Base-by-base conservation (phyloP, 2,329 filamentous ascomycete genomes). In the Seiridium cupressi region DNA sequence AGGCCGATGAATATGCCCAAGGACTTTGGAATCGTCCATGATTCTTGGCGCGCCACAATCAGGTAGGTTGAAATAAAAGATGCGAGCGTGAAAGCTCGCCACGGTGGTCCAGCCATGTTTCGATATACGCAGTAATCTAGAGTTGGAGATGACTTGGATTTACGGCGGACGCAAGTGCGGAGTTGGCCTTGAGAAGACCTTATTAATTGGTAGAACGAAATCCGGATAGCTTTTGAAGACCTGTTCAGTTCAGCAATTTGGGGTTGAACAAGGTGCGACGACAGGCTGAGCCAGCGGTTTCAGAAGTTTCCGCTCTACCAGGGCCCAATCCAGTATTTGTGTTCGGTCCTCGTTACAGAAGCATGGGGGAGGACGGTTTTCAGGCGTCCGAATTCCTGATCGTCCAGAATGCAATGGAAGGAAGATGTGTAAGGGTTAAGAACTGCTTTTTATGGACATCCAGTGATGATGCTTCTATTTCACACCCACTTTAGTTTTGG, bases 1-100 rank as follows among this genome's bases (percentile, higher is more conserved):
- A 73, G 60, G 10, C 62, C 62, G 5, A 66, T 46, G 57, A 82
- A 81, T 42, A 63, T 68, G 46, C 62, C 55, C 11, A 74, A 18
- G 11, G 80, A 73, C 10, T 67, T 57, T 6, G 63, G 59, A 31
- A 64, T 69, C 8, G 76, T 75, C 71, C 72, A 76, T 57, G 64
- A 57, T 13, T 66, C 59, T 44, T 65, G 65, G 32, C 66, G 63
- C 31, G 69, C 70, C 2, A 70, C 70, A 18, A 72, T 35, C 32
- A 72, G 42, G 51, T 75, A 78, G 5, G 74, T 70, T 26, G 64
- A 66, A 31, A 67, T 63, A 18, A 73, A 61, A 6, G 76, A 72
- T 54, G 66, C 59, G 35, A 65, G 66, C 18, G 70, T 59, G 7
- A 75, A 62, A 8, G 60, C 53, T 46, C 68, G 67, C 65, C 67